These are phyloP conservation scores for Eucalyptus cloeziana DNA, from an alignment of 345 rosid genomes.

Conservation along the genomic window DNA sequence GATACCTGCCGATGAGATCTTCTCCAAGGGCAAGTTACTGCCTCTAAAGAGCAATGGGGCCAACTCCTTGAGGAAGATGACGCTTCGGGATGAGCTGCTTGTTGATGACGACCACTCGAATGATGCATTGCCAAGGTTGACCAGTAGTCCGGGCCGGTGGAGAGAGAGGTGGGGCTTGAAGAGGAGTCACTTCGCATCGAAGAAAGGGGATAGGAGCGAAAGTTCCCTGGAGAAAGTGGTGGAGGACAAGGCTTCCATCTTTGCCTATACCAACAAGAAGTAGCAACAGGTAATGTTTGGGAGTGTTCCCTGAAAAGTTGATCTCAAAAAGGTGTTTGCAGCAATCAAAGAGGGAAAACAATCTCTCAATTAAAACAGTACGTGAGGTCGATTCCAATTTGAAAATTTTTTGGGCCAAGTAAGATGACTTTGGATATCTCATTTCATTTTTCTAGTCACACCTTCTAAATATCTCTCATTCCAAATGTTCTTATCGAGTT, in stretches of 20 bases:
- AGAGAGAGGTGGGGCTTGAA: conserved; percentile 35
- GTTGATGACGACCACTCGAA: conserved; percentile 15
- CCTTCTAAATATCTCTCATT: neutral
- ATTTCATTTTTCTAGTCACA: neutral
- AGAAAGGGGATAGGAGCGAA: conserved; percentile 6
- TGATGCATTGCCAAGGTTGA: conserved; percentile 1
- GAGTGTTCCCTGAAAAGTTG: neutral
- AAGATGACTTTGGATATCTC: neutral
- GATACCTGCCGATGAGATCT: conserved; percentile 73
- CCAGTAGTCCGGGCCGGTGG: conserved; percentile 42
- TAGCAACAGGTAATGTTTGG: neutral
- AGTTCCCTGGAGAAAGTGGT: conserved; percentile 13
- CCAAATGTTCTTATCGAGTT: neutral
- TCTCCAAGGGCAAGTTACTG: conserved; percentile 59
- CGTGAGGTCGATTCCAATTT: neutral
- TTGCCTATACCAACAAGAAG: conserved; percentile 2
- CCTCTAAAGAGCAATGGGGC: conserved; percentile 37
- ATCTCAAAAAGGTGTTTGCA: neutral
- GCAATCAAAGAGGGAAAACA: neutral
- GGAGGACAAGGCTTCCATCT: conserved; percentile 21
- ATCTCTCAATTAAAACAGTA: neutral
- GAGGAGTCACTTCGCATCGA: conserved; percentile 1
- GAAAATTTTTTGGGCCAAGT: neutral
- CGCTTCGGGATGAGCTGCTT: conserved; percentile 52
- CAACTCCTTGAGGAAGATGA: conserved; percentile 27